Conservation (phyloP, 257 asterid genomes). For the Ballota nigra region DNA sequence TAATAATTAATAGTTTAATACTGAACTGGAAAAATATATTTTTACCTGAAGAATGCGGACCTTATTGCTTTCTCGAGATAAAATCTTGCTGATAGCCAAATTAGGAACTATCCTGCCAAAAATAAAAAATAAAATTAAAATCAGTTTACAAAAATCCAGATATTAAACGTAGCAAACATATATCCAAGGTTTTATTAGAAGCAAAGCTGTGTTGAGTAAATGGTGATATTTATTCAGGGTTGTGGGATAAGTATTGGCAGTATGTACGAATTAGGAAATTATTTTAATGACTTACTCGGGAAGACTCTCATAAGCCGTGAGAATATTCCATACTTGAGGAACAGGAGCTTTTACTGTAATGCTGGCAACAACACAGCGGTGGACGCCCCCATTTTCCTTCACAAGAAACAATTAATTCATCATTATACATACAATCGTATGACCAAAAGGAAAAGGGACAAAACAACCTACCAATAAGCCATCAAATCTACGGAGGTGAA, state of each 20-base stretch:
- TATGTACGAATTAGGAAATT: too few relatives aligned
- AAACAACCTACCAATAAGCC: slow-evolving; percentile 72
- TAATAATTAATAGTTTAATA: neutral
- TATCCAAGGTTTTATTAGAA: too few relatives aligned
- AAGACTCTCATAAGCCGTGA: slow-evolving; percentile 86
- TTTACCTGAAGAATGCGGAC: slow-evolving; percentile 93
- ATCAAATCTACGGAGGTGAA: slow-evolving; percentile 95
- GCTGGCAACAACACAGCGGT: slow-evolving; percentile 90
- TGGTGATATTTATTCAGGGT: neutral
- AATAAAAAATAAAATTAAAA: neutral
- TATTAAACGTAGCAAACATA: too few relatives aligned
- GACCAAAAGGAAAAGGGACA: neutral
- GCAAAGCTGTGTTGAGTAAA: neutral
- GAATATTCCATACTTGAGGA: slow-evolving; percentile 82
- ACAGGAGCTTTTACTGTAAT: slow-evolving; percentile 90
- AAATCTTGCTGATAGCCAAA: slow-evolving; percentile 91
- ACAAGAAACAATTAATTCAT: slow-evolving; percentile 27
- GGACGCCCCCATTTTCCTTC: slow-evolving; percentile 98
- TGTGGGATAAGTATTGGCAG: neutral
- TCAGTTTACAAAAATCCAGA: neutral
- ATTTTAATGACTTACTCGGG: slow-evolving; percentile 62
- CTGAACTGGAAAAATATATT: neutral
- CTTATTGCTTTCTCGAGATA: slow-evolving; percentile 83
- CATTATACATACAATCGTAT: slow-evolving; percentile 22
- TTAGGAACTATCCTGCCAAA: slow-evolving; percentile 96